These are phyloP conservation scores for Elymus sibiricus DNA, from an alignment of 176 grass and related monocot genomes.

Conservation along the genomic window DNA sequence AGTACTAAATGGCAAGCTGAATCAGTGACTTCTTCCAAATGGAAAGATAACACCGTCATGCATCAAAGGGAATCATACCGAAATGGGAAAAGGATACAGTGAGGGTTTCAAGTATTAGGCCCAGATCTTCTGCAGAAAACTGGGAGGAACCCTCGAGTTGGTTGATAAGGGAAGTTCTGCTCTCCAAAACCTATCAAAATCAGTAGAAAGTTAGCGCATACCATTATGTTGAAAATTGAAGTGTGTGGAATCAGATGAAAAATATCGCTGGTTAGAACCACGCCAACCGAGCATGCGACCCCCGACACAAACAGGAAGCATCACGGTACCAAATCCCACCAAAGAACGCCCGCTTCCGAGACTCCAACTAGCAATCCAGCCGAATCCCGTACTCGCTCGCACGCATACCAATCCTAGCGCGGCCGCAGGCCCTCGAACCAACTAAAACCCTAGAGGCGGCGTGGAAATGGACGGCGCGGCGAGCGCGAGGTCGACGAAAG, in stretches of 20 bases:
- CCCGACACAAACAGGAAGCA: neutral
- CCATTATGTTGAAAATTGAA: neutral
- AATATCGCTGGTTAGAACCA: neutral
- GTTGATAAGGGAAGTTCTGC: conserved; percentile 55
- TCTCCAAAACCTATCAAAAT: conserved; percentile 63
- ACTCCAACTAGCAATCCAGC: neutral
- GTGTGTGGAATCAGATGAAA: neutral
- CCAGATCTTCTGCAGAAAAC: conserved; percentile 36
- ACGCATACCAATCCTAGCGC: neutral
- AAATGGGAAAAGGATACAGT: conserved; percentile 53
- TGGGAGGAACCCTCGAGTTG: conserved; percentile 52
- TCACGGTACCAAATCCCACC: neutral
- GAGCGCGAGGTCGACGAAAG: neutral
- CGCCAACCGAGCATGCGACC: neutral
- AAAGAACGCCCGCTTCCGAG: neutral
- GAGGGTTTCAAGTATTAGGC: conserved; percentile 49
- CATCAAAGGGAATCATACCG: neutral
- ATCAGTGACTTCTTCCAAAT: neutral
- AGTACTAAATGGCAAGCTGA: neutral
- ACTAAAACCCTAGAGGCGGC: conserved; percentile 17
- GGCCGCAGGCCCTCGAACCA: neutral
- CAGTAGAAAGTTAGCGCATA: neutral
- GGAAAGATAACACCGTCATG: neutral
- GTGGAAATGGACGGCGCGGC: neutral
- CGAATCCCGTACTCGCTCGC: neutral